Conservation (phyloP, 140 eudicot genomes). For the Stevia rebaudiana region DNA sequence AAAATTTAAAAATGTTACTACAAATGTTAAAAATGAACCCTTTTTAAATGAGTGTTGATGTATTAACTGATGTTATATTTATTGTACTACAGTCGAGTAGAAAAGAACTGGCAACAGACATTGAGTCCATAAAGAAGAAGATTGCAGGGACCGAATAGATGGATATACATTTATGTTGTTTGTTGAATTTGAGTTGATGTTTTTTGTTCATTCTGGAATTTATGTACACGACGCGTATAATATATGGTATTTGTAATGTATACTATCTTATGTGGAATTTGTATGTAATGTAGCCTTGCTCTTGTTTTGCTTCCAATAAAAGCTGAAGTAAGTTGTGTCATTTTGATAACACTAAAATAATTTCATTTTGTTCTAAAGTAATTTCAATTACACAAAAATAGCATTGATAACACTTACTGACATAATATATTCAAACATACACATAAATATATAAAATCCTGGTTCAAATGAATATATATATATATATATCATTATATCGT, state of each 20-base stretch:
- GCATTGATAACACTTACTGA: too few relatives aligned
- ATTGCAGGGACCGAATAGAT: constrained; percentile 84
- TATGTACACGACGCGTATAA: constrained; percentile 31
- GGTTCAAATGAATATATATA: too few relatives aligned
- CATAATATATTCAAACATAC: too few relatives aligned
- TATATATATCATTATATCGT: too few relatives aligned
- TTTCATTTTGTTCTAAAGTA: too few relatives aligned
- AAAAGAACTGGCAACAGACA: constrained; percentile 80
- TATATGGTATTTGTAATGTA: constrained; percentile 39
- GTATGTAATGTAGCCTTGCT: constrained; percentile 22
- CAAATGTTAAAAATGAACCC: too few relatives aligned
- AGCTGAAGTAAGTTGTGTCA: too few relatives aligned
- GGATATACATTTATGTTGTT: constrained; percentile 18
- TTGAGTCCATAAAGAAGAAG: constrained; percentile 90
- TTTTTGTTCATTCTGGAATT: constrained; percentile 10
- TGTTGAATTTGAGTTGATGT: constrained; percentile 18
- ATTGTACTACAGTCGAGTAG: constrained; percentile 61
- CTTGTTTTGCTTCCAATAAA: constrained; percentile 22
- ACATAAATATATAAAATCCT: too few relatives aligned
- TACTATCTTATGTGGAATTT: constrained; percentile 32
- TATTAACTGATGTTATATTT: neutral
- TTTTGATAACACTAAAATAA: too few relatives aligned
- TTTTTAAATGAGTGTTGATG: neutral
- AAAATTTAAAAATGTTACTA: too few relatives aligned
- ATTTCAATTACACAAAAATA: too few relatives aligned